Conservation (phyloP, 345 rosid species). For the Physaria fendleri region DNA sequence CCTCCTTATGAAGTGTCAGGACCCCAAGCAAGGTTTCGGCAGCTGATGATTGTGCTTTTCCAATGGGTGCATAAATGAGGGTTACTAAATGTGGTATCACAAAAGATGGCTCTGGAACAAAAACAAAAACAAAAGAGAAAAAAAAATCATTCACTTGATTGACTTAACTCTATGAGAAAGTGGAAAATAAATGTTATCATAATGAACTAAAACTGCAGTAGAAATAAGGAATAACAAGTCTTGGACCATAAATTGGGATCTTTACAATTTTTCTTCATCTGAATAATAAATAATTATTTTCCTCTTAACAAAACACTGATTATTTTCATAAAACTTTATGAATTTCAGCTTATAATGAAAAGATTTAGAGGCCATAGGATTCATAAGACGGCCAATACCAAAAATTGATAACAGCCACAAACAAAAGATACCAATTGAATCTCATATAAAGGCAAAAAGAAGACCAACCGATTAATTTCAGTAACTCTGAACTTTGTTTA, state of each 20-base stretch:
- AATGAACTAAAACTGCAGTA: slow-evolving; percentile 7
- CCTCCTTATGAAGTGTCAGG: slow-evolving; percentile 52
- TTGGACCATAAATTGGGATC: background rate
- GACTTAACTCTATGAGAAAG: slow-evolving; percentile 1
- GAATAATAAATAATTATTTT: background rate
- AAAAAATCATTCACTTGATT: background rate
- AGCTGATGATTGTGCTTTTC: slow-evolving; percentile 38
- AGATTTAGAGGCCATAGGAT: background rate
- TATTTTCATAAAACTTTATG: slow-evolving; percentile 1
- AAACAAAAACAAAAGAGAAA: too few species aligned
- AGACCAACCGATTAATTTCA: slow-evolving; percentile 59
- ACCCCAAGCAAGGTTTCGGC: slow-evolving; percentile 46
- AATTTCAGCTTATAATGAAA: slow-evolving; percentile 6
- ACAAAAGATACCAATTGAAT: slow-evolving; percentile 1
- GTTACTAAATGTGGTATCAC: slow-evolving; percentile 57
- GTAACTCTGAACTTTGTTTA: slow-evolving; percentile 45
- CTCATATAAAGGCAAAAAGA: slow-evolving; percentile 3
- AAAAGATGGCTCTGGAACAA: slow-evolving; percentile 57
- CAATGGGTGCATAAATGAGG: slow-evolving; percentile 51
- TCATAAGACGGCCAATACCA: slow-evolving; percentile 3
- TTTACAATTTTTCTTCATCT: background rate
- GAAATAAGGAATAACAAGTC: slow-evolving; percentile 1
- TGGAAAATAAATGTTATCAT: background rate
- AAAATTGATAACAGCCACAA: background rate
- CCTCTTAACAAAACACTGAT: background rate